Base-by-base conservation (phyloP, 495 filamentous ascomycete genomes). In the Tetracladium setigerum region DNA sequence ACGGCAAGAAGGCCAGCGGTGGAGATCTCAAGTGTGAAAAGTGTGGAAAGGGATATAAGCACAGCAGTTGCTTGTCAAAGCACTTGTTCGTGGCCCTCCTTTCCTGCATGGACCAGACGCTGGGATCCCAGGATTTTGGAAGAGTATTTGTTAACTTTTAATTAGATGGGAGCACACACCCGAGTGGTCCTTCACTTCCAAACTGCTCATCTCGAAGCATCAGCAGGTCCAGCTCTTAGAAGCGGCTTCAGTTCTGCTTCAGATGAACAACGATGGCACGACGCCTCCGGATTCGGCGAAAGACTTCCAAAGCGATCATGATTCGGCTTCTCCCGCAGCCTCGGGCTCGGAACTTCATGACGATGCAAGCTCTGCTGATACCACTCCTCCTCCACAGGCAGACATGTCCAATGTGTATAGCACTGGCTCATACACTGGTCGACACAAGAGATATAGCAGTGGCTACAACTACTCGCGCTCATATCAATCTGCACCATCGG, bases 11-110 rank as follows among this genome's bases (percentile, higher is more conserved):
- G 64, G 84, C 81, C 65, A 71, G 71, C 64, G 84, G 72, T 61
- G 79, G 81, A 56, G 91, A 96, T 63, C 77, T 98, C 61, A 86
- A 87, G 68, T 98, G 92, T 72, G 90, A 96, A 62, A 92, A 87
- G 68, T 98, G 92, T 76, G 92, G 92, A 67, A 98, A 98, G 77
- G 89, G 87, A 71, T 98, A 98, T 82, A 98, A 98, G 83, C 92
- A 98, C 80, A 91, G 91, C 82, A 97, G 94, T 76, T 98, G 92
- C 83, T 82, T 98, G 74, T 92, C 87, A 66, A 98, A 98, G 81
- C 92, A 98, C 84, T 88, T 96, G 92, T 98, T 83, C 82, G 92
- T 96, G 81, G 77, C 74, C 72, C 67, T 71, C 68, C 50, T 55
- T 55, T 60, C 54, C 44, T 54, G 39, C 51, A 52, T 44, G 41